A percentile compares a stretch with the other conserved stretches of the same genome.
Evolutionary conservation across 78 protist genomes (phyloP).

Genomic region (Pigoraptor vietnamica): DNA sequence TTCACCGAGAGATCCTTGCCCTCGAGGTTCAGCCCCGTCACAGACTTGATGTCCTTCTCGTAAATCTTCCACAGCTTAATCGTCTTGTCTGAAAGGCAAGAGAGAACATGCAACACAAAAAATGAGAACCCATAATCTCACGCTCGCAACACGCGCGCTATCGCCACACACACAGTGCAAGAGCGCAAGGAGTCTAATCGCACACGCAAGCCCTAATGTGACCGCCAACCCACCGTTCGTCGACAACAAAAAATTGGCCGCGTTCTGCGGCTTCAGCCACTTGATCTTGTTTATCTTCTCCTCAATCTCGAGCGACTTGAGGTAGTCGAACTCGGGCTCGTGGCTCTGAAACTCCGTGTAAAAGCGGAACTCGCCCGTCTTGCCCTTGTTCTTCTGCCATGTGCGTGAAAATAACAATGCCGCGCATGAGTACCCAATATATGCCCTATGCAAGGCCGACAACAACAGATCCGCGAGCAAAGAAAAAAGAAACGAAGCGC

Average conservation of each 20-base stretch:
- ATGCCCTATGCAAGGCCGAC: too few relatives aligned
- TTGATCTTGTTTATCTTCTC: conserved; percentile 94
- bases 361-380: conserved; percentile 77
- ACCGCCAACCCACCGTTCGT: conserved; percentile 60
- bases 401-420: too few relatives aligned
- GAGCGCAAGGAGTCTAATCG: too few relatives aligned
- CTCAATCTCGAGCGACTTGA: conserved; percentile 94
- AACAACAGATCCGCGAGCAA: too few relatives aligned
- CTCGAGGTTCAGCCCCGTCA: not conserved
- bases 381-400: not conserved
- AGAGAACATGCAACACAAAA: not conserved
- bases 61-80: conserved; percentile 95
- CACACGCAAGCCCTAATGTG: too few relatives aligned
- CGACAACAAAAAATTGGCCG: conserved; percentile 73
- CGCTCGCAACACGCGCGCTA: not conserved
- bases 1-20: not conserved
- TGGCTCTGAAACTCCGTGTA: conserved; percentile 96
- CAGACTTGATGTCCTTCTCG: conserved; percentile 39
- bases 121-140: too few relatives aligned
- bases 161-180: not conserved
- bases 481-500: not conserved
- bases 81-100: conserved; percentile 81
- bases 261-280: conserved; percentile 64
- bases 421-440: too few relatives aligned
- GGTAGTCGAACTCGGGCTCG: conserved; percentile 95